A percentile compares a stretch with the other conserved stretches of the same genome.
These are phyloP conservation scores for Brassica incana DNA, from an alignment of 345 rosid genomes.

Conservation along the genomic window DNA sequence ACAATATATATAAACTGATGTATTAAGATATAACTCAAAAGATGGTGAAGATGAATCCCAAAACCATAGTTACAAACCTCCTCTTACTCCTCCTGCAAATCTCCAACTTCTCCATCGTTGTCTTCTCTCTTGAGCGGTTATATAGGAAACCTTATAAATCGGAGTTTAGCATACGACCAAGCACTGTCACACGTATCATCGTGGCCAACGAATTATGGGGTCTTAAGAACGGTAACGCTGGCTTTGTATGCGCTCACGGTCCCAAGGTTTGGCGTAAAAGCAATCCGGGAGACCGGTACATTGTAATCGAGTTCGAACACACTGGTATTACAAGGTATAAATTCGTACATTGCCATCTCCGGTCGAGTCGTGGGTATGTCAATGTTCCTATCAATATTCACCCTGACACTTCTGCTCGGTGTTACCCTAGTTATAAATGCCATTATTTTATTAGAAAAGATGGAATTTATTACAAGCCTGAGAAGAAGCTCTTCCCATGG, in stretches of 20 bases:
- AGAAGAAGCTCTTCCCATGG: slow-evolving; percentile 29
- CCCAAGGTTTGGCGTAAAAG: slow-evolving; percentile 28
- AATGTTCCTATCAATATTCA: slow-evolving; percentile 20
- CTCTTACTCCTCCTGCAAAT: slow-evolving; percentile 21
- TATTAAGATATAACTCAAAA: slow-evolving; percentile 1
- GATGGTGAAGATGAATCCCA: slow-evolving; percentile 17
- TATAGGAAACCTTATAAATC: not conserved
- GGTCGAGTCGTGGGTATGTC: slow-evolving; percentile 32
- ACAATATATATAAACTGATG: not conserved
- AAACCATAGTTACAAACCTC: slow-evolving; percentile 14
- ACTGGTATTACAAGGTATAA: not conserved
- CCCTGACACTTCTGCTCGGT: slow-evolving; percentile 24
- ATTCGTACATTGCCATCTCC: slow-evolving; percentile 25
- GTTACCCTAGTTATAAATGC: slow-evolving; percentile 29
- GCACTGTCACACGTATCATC: slow-evolving; percentile 16
- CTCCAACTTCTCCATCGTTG: not conserved
- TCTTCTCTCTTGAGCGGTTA: not conserved
- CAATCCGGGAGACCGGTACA: slow-evolving; percentile 31
- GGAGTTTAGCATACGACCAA: slow-evolving; percentile 11
- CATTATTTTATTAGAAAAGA: slow-evolving; percentile 22
- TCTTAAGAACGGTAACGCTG: slow-evolving; percentile 33
- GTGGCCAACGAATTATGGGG: slow-evolving; percentile 29
- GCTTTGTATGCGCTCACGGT: slow-evolving; percentile 34
- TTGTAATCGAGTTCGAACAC: slow-evolving; percentile 1
- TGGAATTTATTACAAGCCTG: slow-evolving; percentile 30